These are phyloP conservation scores for Phaeophleospora eucalypticola DNA, from an alignment of 2,329 filamentous ascomycete genomes.

Conservation along the genomic window DNA sequence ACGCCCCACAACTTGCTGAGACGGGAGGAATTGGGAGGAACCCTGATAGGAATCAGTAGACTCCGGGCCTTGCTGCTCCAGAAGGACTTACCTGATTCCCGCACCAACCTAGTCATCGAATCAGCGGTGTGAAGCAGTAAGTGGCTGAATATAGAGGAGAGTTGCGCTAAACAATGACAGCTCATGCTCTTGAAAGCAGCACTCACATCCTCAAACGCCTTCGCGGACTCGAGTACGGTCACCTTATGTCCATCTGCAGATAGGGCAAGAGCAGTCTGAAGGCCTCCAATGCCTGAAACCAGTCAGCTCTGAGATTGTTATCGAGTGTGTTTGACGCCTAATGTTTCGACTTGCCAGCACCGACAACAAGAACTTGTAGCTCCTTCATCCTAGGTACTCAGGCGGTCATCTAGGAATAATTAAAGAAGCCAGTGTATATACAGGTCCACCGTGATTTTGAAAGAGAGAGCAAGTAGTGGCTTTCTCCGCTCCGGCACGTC, in stretches of 20 bases:
- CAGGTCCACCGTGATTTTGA: too few relatives aligned
- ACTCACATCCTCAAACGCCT: constrained; percentile 36
- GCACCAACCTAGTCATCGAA: neutral
- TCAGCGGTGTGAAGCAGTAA: too few relatives aligned
- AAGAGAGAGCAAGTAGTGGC: too few relatives aligned
- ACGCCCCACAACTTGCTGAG: constrained; percentile 39
- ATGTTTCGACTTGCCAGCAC: neutral
- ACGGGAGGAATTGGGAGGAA: constrained; percentile 34
- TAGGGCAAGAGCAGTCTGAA: constrained; percentile 47
- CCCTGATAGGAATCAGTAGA: constrained; percentile 12
- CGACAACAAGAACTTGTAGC: neutral
- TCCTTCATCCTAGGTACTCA: too few relatives aligned
- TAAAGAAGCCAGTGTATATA: too few relatives aligned
- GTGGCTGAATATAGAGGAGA: too few relatives aligned
- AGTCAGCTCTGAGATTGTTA: too few relatives aligned
- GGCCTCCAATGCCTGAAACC: constrained; percentile 55
- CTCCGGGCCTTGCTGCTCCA: constrained; percentile 15
- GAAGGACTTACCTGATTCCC: neutral
- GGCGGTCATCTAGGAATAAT: too few relatives aligned
- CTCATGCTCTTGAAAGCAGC: too few relatives aligned
- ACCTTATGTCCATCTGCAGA: constrained; percentile 50
- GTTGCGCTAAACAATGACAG: too few relatives aligned
- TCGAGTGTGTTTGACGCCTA: neutral
- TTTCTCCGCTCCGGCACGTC: too few relatives aligned
- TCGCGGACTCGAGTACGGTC: constrained; percentile 38